These are phyloP conservation scores for Inonotus hispidus DNA, from an alignment of 1,284 basidiomycete genomes.

Conservation along the genomic window DNA sequence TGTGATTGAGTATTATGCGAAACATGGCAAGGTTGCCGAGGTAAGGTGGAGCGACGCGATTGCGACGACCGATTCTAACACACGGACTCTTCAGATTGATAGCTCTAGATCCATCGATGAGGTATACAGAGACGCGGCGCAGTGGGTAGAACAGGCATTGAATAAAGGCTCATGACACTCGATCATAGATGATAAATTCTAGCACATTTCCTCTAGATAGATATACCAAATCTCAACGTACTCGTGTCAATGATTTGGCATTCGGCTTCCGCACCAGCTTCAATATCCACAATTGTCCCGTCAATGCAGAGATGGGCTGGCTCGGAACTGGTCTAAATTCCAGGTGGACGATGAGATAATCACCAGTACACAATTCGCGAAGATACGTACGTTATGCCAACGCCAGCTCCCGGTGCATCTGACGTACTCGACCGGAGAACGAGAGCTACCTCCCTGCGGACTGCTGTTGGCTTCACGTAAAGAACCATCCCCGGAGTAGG, in stretches of 20 bases:
- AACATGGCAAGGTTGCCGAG: constrained; percentile 71
- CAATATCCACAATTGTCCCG: constrained; percentile 59
- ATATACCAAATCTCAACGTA: constrained; percentile 2
- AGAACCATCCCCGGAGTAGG: constrained; percentile 47
- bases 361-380: constrained; percentile 28
- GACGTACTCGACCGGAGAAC: constrained; percentile 45
- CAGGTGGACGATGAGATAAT: constrained; percentile 5
- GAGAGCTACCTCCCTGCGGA: constrained; percentile 19
- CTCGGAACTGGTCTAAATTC: constrained; percentile 45
- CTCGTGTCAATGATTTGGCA: constrained; percentile 28
- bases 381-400: constrained; percentile 82
- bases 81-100: constrained; percentile 56
- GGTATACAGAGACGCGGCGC: constrained; percentile 61
- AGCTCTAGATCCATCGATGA: constrained; percentile 69
- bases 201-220: neutral
- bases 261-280: constrained; percentile 47
- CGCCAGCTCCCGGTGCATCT: constrained; percentile 52
- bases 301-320: constrained; percentile 62
- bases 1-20: constrained; percentile 84
- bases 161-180: neutral
- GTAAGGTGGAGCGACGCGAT: constrained; percentile 38
- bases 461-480: neutral
- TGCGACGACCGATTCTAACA: neutral
- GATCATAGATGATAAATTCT: neutral
- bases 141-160: constrained; percentile 43